phyloP scores from a whole-genome alignment of 352 stramenopile genomes.

The Aphanomyces invadans region DNA sequence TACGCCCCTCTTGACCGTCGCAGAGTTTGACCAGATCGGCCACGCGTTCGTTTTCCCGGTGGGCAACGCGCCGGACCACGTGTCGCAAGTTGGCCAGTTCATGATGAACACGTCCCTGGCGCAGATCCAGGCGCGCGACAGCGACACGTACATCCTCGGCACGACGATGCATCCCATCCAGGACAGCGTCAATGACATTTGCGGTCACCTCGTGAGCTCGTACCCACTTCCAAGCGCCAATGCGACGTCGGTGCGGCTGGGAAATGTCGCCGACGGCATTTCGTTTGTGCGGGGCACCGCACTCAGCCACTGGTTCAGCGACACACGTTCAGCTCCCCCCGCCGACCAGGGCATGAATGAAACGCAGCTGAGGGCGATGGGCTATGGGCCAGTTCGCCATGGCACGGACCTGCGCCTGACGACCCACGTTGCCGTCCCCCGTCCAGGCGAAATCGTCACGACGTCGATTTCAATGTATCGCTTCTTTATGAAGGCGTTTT shows the following conservation, averaged over 20 bases:
- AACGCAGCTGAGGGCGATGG: neutral
- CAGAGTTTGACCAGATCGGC: neutral
- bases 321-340: neutral
- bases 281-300: constrained; percentile 5
- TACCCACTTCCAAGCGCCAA: neutral
- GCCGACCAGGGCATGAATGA: neutral
- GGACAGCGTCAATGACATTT: neutral
- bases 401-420: constrained; percentile 13
- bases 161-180: neutral
- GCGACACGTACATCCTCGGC: neutral
- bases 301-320: neutral
- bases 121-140: neutral
- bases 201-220: neutral
- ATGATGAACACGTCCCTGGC: neutral
- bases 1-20: neutral
- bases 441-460: neutral
- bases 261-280: neutral
- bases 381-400: neutral
- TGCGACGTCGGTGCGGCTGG: neutral
- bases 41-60: neutral
- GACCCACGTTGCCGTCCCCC: neutral
- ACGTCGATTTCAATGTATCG: constrained; percentile 5
- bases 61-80: neutral
- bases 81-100: neutral
- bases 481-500: constrained; percentile 3